phyloP scores from a whole-genome alignment of 129 eudicot genomes.

The Centaurea solstitialis region DNA sequence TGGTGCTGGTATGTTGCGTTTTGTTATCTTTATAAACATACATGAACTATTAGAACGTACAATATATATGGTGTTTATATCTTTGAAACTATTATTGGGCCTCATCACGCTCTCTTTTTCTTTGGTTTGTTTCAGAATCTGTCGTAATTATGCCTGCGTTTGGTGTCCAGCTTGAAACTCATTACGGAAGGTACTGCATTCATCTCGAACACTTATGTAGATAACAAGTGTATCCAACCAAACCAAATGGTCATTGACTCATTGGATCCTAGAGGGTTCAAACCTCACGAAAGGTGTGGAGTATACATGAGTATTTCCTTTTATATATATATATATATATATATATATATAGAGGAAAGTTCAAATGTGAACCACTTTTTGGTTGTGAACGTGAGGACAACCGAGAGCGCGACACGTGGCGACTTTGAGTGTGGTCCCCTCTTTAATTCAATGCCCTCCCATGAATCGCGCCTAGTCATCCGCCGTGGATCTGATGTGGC shows the following conservation, averaged over 20 bases:
- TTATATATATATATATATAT: too few species aligned
- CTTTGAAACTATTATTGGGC: neutral
- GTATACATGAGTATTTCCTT: too few species aligned
- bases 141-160: slow-evolving; percentile 77
- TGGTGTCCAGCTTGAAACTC: slow-evolving; percentile 94
- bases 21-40: neutral
- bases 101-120: slow-evolving; percentile 1
- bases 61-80: neutral
- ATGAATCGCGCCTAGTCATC: too few species aligned
- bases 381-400: too few species aligned
- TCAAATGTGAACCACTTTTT: too few species aligned
- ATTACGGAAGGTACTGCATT: slow-evolving; percentile 60
- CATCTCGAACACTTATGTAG: neutral
- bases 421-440: too few species aligned
- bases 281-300: neutral
- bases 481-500: too few species aligned
- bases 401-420: too few species aligned
- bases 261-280: neutral
- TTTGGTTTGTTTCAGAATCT: slow-evolving; percentile 56
- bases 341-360: too few species aligned
- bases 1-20: neutral
- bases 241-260: neutral
- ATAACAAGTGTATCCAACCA: neutral
- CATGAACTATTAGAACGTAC: neutral
- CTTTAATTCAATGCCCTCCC: too few species aligned